Evolutionary conservation across 805 yeast species (phyloP), one percentile per base, ranked within the genome.

Genomic region (Osmozyma mogii): DNA sequence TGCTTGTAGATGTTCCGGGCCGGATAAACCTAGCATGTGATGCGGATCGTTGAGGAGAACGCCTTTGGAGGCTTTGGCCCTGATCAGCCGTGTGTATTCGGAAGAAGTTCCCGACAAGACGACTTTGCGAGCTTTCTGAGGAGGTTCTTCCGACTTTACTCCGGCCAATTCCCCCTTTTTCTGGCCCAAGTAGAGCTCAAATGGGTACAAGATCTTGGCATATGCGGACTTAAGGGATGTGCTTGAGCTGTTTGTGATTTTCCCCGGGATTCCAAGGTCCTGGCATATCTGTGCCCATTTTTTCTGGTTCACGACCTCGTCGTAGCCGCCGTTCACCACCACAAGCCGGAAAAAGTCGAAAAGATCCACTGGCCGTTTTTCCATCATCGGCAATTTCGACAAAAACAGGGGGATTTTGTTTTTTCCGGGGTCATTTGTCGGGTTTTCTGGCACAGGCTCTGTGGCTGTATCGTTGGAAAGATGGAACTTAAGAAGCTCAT

Each of bases 251-350:
- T 83, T 76, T 71, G 78, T 76, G 29, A 77, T 75, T 41, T 75
- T 69, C 2, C 84, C 85, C 18, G 74, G 68, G 48, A 77, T 81
- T 0, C 94, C 94, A 28, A 84, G 56, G 43, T 83, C 94, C 31
- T 87, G 63, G 9, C 89, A 89, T 7, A 84, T 70, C 45, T 81
- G 85, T 1, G 85, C 85, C 95, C 95, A 84, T 26, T 73, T 60
- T 44, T 81, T 80, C 32, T 68, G 69, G 32, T 66, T 52, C 26
- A 80, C 70, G n/a, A 84, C 87, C 8, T 54, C 62, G 8, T 64
- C 61, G 47, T 65, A 76, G 0, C 94, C 94, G 12, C 92, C 92
- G 36, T 80, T 60, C 11, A 70, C 47, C 12, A 67, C 58, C 2
- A 84, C 92, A 9, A 73, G 63, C 22, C 68, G 58, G 41, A 71